Evolutionary conservation across 805 yeast genomes (phyloP).

Genomic region (Candida sphagnicola): DNA sequence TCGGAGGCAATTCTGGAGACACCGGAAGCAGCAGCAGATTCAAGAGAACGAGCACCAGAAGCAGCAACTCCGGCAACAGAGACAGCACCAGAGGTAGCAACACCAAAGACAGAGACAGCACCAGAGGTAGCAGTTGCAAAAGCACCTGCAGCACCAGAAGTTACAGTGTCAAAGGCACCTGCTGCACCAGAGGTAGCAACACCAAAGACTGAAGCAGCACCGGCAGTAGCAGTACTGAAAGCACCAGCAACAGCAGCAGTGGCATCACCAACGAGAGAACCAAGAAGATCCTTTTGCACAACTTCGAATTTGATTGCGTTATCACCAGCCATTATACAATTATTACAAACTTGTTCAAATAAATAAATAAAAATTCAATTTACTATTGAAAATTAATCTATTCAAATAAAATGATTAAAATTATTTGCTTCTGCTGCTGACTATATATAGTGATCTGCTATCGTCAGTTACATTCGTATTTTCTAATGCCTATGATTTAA

Average conservation of each 20-base stretch:
- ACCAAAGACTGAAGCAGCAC: conserved; percentile 7
- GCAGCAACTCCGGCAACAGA: conserved; percentile 7
- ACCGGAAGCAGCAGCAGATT: conserved; percentile 5
- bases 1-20: conserved; percentile 3
- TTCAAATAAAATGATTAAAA: too few species aligned
- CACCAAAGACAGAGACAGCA: conserved; percentile 8
- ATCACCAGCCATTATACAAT: conserved; percentile 18
- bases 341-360: conserved; percentile 1
- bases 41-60: conserved; percentile 6
- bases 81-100: conserved; percentile 7
- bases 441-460: too few species aligned
- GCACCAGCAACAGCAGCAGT: conserved; percentile 12
- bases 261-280: conserved; percentile 12
- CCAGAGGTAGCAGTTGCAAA: conserved; percentile 14
- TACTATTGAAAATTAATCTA: too few species aligned
- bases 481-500: too few species aligned
- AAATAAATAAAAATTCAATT: neutral
- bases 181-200: conserved; percentile 14
- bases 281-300: conserved; percentile 6
- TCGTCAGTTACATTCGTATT: too few species aligned
- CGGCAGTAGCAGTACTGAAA: conserved; percentile 9
- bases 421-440: too few species aligned
- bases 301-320: conserved; percentile 31
- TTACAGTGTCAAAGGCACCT: conserved; percentile 9
- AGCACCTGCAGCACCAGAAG: conserved; percentile 8